Conservation (phyloP, 148 eudicot species). For the Rhododendron williamsianum region DNA sequence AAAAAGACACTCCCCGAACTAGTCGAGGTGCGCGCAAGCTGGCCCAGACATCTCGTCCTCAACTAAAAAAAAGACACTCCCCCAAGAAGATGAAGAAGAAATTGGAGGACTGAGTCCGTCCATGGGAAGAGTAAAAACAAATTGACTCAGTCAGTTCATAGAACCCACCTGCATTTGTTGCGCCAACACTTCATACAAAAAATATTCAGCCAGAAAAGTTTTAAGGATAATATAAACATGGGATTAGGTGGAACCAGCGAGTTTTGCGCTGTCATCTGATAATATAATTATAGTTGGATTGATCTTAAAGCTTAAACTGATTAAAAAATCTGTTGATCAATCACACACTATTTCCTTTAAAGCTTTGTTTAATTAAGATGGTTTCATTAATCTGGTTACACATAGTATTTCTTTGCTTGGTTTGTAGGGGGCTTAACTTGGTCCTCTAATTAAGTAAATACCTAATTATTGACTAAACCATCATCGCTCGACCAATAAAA, state of each 20-base stretch:
- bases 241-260: constrained; percentile 23
- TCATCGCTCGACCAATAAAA: constrained; percentile 13
- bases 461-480: constrained; percentile 9
- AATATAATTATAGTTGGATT: not conserved
- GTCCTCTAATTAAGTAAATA: constrained; percentile 4
- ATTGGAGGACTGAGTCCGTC: not conserved
- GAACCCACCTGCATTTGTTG: not conserved
- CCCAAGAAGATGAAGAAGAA: not conserved
- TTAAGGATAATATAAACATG: constrained; percentile 11
- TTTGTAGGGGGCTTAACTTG: constrained; percentile 36
- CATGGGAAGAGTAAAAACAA: not conserved
- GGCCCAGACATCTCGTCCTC: not conserved
- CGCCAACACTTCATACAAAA: not conserved
- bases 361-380: constrained; percentile 13
- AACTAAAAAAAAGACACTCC: not conserved
- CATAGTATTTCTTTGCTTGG: constrained; percentile 22
- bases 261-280: constrained; percentile 16
- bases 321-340: not conserved
- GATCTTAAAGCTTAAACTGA: not conserved
- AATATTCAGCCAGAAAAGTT: not conserved
- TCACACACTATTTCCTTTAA: constrained; percentile 14
- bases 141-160: not conserved
- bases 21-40: not conserved
- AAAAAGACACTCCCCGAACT: not conserved
- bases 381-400: not conserved